Base-by-base conservation (phyloP, 2,329 filamentous ascomycete species). In the Didymella lethalis region DNA sequence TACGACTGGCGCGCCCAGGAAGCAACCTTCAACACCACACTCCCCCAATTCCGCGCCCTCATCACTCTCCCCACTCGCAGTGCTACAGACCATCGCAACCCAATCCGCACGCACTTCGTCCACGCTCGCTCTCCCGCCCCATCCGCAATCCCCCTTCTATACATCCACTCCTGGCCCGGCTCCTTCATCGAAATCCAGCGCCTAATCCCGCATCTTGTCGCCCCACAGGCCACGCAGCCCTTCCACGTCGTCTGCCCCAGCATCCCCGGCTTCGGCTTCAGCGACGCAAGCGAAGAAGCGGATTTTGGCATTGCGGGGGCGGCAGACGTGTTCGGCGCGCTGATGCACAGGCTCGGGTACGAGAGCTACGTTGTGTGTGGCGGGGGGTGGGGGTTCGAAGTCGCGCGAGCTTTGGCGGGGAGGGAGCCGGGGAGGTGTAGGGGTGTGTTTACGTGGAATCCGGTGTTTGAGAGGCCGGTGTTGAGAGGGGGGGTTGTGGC, bases 221-320 rank as follows among this genome's bases (percentile, higher is more conserved):
- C 34, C 8, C n/a, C 48, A 14, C 7, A 23, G 2, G 25, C 11
- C 18, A 12, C 7, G 7, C 66, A 70, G 59, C 81, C 86, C 0
- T 91, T 90, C 66, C 86, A 90, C 67, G 70, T 90, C n/a, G 82
- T 91, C 20, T 84, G 86, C 20, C 88, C 88, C 1, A 86, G 85
- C 43, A 81, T 90, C 20, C 88, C 88, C 0, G 88, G 88, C 0
- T 79, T 89, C 45, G 88, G 87, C 16, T 91, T 90, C 68, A 89
- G 87, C 71, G 87, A 90, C 71, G 79, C 86, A 2, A 79, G 88
- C 38, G 78, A 80, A 0, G 79, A 80, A 54, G 82, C 82, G 47
- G 76, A 75, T 7, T 79, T 83, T 67, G 80, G 82, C n/a, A 74
- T 86, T 54, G 70, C 78, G 6, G 78, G 82, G 12, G 85, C 86